Conservation (phyloP, 129 eudicot genomes). For the carrot (Daucus carota) region DH1_v3.0 NC_030385.2:19491501-19492000, state of each 20-base stretch:
- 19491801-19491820: no score
- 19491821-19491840: no score
- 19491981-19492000: no score
- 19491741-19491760: not conserved
- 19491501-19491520: not conserved
- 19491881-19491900: no score
- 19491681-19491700: not conserved
- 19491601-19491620: not conserved
- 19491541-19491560: not conserved
- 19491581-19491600: not conserved
- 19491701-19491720: no score
- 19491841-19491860: no score
- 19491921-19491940: no score
- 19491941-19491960: no score
- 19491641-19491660: not conserved
- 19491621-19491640: not conserved
- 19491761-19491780: not conserved
- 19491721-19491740: not conserved
- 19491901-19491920: no score
- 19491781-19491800: not conserved
- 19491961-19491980: no score
- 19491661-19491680: not conserved
- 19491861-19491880: no score
- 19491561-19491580: not conserved
- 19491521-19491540: not conserved